Evolutionary conservation across 306 rosid genomes (phyloP), one percentile per base, ranked within the genome.

Genomic region (Pueraria montana): DNA sequence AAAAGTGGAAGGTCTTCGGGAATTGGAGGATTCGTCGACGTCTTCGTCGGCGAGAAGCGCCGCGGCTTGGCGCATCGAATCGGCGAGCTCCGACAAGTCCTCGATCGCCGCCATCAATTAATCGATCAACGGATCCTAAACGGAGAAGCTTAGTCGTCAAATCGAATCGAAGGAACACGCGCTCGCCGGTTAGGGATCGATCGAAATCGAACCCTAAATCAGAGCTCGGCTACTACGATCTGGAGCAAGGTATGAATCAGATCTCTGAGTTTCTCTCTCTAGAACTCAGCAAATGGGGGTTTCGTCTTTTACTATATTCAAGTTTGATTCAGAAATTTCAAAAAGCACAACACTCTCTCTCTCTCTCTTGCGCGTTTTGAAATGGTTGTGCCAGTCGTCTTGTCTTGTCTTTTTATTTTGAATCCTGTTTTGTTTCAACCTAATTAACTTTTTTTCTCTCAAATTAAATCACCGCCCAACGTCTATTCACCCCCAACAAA

Each of bases 41-140:
- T 96, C 99, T 83, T 94, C 99, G 72, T 96, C 98, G 61, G 99
- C 97, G 45, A 94, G 98, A 11, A 96, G 65, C 58, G 99, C 89
- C 36, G 96, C 63, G 11, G 97, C 98, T 72, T 96, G 99, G 72
- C 92, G 96, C 96, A 96, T 96, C 73, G 98, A 89, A 76, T 87
- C 95, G 12, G 99, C 93, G 3, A 96, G 93, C 89, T 94, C 94
- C 8, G 81, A 66, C 86, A 96, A 86, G 75, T 96, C 99, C 59
- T 96, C 98, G 92, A 96, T 94, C 89, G 98, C 96, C 80, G 95
- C 99, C 99, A 96, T 96, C 17, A 87, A 73, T 56, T 38, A 75
- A 65, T 27, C 27, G 50, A 52, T 64, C 61, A 70, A 79, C 21
- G 91, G 89, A 91, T 86, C 92, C 59, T 74, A 71, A 61, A 32